Conservation (phyloP, 2,329 filamentous ascomycete genomes). For the Pestalotiopsis sp. region DNA sequence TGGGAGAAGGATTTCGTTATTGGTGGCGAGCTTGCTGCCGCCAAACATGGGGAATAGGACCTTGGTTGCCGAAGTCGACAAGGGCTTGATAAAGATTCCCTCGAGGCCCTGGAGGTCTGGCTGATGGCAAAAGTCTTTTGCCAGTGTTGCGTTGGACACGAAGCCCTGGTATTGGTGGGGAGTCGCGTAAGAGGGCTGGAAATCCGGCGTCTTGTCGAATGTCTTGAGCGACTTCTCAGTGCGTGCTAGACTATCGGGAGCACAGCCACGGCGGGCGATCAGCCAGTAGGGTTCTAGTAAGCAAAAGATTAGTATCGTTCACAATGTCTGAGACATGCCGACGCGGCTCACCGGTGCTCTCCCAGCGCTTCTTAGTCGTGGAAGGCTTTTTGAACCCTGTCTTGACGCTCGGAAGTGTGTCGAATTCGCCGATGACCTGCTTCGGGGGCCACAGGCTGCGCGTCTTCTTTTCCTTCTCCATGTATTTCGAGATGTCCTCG, state of each 20-base stretch:
- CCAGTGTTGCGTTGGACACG: conserved; percentile 63
- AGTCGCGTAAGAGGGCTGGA: conserved; percentile 47
- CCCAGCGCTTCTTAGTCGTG: conserved; percentile 49
- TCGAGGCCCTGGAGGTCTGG: conserved; percentile 65
- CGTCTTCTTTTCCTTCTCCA: conserved; percentile 54
- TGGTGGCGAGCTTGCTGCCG: conserved; percentile 69
- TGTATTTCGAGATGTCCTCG: conserved; percentile 59
- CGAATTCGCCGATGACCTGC: conserved; percentile 47
- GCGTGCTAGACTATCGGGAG: conserved; percentile 64
- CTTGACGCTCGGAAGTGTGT: conserved; percentile 41
- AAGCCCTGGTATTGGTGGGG: conserved; percentile 59
- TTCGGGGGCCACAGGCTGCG: conserved; percentile 45
- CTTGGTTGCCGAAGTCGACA: conserved; percentile 58
- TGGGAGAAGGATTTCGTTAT: conserved; percentile 72
- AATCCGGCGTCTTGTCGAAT: conserved; percentile 46
- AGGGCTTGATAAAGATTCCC: conserved; percentile 65
- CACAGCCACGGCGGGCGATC: conserved; percentile 61
- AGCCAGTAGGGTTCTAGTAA: conserved; percentile 56
- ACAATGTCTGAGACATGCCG: neutral
- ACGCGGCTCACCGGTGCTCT: conserved; percentile 46
- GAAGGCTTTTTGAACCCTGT: conserved; percentile 36
- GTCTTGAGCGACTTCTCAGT: conserved; percentile 43
- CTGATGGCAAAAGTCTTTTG: conserved; percentile 67
- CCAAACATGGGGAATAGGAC: conserved; percentile 67
- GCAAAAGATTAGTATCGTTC: neutral